Evolutionary conservation across 106 monocot species (phyloP), one percentile per base, ranked within the genome.

Genomic region (Ottelia alismoides): DNA sequence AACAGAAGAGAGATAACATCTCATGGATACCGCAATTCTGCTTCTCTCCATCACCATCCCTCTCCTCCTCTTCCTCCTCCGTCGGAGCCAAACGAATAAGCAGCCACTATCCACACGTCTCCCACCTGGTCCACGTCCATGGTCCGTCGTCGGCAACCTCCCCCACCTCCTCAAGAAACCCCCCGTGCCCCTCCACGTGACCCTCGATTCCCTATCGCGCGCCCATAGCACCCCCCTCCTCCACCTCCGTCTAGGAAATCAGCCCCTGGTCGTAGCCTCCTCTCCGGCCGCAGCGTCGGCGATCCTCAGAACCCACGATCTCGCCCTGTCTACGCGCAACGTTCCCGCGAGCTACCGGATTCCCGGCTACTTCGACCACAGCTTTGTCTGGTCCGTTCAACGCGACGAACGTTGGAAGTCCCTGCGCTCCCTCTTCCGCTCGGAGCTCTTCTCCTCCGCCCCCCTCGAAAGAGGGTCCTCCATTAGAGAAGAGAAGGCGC

Each of bases 231-330:
- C n/a, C n/a, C 66, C 66, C 30, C 1, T 66, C 22, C 0, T 66
- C 17, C 14, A 21, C 47, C 55, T 66, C 66, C 56, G 56, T 25
- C 47, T 79, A 54, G 79, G 74, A 25, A 70, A 65, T 18, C 56
- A 29, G n/a, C 26, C 27, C 48, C 65, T 60, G 31, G 70, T 75
- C 18, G 74, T 79, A 11, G 79, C 69, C 28, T 74, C 74, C 22
- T 28, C 69, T 40, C 57, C 79, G 16, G 28, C 47, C 16, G 69
- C 79, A 2, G 74, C 74, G 4, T 46, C 61, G 22, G 24, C 54
- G 18, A 70, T 79, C 45, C 66, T 74, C 44, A 79, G 55, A 25
- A 49, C 69, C 22, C 57, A 54, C 16, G 79, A 79, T 53, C 45
- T 31, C 3, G 65, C 62, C 60, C 74, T 67, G 47, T 65, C 79